phyloP scores from a whole-genome alignment of 257 asterid species.

The Forsythia suspensa region DNA sequence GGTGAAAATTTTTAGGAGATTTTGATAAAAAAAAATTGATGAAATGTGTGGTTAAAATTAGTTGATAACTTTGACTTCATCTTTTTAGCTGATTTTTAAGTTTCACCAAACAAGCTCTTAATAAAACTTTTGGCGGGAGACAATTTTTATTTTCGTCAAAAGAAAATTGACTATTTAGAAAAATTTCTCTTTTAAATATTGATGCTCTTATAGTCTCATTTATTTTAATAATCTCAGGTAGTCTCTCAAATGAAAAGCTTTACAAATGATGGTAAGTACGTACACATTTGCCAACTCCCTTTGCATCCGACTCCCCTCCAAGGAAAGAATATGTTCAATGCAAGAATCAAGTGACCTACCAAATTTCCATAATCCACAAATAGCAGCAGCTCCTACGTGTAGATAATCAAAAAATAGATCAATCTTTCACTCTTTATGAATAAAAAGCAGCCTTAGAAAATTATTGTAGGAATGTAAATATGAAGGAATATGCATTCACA shows the following conservation, averaged over 20 bases:
- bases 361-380: constrained; percentile 39
- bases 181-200: neutral
- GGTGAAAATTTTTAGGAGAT: too few species aligned
- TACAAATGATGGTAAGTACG: constrained; percentile 19
- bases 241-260: neutral
- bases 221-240: neutral
- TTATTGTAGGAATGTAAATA: neutral
- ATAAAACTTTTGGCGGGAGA: too few species aligned
- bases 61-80: too few species aligned
- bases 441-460: neutral
- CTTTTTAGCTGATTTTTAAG: too few species aligned
- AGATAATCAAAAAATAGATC: neutral
- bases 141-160: too few species aligned
- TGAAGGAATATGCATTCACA: neutral
- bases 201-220: neutral
- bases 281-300: constrained; percentile 63
- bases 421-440: neutral
- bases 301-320: constrained; percentile 79
- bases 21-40: too few species aligned
- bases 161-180: too few species aligned
- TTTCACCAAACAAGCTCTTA: too few species aligned
- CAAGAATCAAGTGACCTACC: constrained; percentile 35
- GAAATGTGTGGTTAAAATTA: too few species aligned
- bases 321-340: constrained; percentile 55
- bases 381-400: constrained; percentile 46